Base-by-base conservation (phyloP, 2,329 filamentous ascomycete genomes). In the Fusarium redolens region DNA sequence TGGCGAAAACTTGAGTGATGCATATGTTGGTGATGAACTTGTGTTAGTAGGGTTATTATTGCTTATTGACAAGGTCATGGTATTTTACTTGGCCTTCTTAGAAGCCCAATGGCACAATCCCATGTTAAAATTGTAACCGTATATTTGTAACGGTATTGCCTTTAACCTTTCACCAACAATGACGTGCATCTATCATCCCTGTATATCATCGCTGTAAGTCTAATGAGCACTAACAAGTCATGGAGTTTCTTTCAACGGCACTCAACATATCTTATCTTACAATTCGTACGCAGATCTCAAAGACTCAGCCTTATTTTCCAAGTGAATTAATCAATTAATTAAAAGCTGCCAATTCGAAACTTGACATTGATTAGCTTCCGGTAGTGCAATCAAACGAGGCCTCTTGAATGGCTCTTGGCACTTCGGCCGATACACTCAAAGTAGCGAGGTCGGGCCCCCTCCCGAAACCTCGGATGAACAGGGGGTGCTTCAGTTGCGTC, bases 401-500 rank as follows among this genome's bases (percentile, higher is more conserved):
- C 44, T 31, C 18, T 38, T 41, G 35, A 61, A 45, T 10, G n/a
- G 18, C 13, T 64, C 50, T 69, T 69, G 65, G 66, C 66, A 45
- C 38, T 35, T 69, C 67, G 67, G 65, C 17, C 67, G 30, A 71
- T 52, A 20, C 35, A 62, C 67, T 62, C 33, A 66, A 71, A 62
- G 61, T 33, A 61, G 67, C 31, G 57, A 50, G 57, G 44, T 31
- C 57, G 59, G 59, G 12, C n/a, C 52, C 65, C 60, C 51, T 65
- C 62, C 72, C 70, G 70, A 75, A 75, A 75, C 70, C 61, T 64
- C 45, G 52, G 66, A 66, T 51, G 60, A 66, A 66, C 62, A 52
- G 69, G 71, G 74, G 62, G 44, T 74, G 74, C 67, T 73, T 71
- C 70, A 73, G 55, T 48, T 44, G n/a, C 58, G 70, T 73, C 70